These are phyloP conservation scores for Podospora bellae-mahoneyi DNA, from an alignment of 495 filamentous ascomycete genomes.

Conservation along the genomic window DNA sequence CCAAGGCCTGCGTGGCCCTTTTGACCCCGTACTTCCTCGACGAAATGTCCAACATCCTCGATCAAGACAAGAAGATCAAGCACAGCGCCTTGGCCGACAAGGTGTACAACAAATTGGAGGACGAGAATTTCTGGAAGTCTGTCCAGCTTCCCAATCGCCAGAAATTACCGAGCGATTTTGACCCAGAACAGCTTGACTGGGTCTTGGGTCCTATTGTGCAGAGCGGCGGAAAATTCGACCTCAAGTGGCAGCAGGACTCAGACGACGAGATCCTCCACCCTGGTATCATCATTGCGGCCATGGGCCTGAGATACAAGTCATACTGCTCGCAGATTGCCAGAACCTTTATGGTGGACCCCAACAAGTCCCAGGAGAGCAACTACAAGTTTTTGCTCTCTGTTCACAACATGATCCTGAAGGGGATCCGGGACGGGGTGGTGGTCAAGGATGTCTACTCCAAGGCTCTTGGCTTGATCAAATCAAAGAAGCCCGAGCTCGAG, in stretches of 20 bases:
- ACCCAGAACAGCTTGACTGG: slow-evolving; percentile 91
- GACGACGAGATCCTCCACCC: slow-evolving; percentile 85
- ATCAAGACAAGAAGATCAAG: slow-evolving; percentile 93
- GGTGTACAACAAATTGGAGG: slow-evolving; percentile 86
- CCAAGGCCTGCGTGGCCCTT: slow-evolving; percentile 84
- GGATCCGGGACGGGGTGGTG: slow-evolving; percentile 79
- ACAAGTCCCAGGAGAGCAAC: slow-evolving; percentile 86
- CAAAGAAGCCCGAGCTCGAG: slow-evolving; percentile 91
- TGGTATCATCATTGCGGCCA: slow-evolving; percentile 85
- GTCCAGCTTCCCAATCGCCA: slow-evolving; percentile 62
- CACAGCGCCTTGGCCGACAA: slow-evolving; percentile 79
- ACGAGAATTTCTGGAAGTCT: slow-evolving; percentile 84
- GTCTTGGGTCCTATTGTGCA: slow-evolving; percentile 86
- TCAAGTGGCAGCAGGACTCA: slow-evolving; percentile 69
- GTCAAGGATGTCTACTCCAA: slow-evolving; percentile 92
- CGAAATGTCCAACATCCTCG: slow-evolving; percentile 92
- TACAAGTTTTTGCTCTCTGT: slow-evolving; percentile 89
- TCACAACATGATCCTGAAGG: slow-evolving; percentile 82
- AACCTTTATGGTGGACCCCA: slow-evolving; percentile 95
- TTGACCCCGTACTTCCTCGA: slow-evolving; percentile 95
- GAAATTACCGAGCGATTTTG: slow-evolving; percentile 82
- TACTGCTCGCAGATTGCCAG: slow-evolving; percentile 87
- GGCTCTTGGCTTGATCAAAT: slow-evolving; percentile 68
- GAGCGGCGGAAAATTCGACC: slow-evolving; percentile 91
- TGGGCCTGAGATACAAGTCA: slow-evolving; percentile 90